Evolutionary conservation across 768 basidiomycete genomes (phyloP).

Genomic region (Tephrocybe sp.): DNA sequence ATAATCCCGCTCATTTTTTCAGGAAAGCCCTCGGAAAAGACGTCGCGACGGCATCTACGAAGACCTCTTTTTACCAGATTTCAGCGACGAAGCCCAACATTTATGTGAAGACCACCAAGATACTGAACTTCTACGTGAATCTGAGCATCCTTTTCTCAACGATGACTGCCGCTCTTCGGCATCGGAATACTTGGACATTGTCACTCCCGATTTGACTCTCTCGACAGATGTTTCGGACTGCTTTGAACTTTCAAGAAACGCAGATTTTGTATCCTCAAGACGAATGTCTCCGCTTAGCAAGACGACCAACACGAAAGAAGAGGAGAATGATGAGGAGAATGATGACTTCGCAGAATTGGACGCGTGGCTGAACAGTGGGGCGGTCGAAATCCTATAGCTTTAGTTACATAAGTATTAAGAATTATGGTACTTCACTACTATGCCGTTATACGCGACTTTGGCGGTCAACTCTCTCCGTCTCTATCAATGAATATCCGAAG

Average conservation of each 20-base stretch:
- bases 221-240: background rate
- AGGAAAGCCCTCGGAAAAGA: no score
- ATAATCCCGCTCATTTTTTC: no score
- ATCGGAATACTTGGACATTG: constrained; percentile 16
- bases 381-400: constrained; percentile 49
- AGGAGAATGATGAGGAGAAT: constrained; percentile 27
- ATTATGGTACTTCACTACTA: background rate
- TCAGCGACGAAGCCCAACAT: constrained; percentile 3
- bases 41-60: background rate
- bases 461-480: constrained; percentile 8
- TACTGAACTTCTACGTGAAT: background rate
- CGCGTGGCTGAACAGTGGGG: constrained; percentile 66
- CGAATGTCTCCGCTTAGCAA: background rate
- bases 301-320: constrained; percentile 2
- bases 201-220: constrained; percentile 2
- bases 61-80: constrained; percentile 7
- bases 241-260: background rate
- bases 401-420: constrained; percentile 1
- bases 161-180: constrained; percentile 34
- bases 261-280: background rate
- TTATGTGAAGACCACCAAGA: background rate
- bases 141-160: background rate
- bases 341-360: constrained; percentile 68
- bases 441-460: constrained; percentile 1
- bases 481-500: constrained; percentile 58